Evolutionary conservation across 2,329 filamentous ascomycete genomes (phyloP).

Genomic region (Chaetomiaceae sp.): DNA sequence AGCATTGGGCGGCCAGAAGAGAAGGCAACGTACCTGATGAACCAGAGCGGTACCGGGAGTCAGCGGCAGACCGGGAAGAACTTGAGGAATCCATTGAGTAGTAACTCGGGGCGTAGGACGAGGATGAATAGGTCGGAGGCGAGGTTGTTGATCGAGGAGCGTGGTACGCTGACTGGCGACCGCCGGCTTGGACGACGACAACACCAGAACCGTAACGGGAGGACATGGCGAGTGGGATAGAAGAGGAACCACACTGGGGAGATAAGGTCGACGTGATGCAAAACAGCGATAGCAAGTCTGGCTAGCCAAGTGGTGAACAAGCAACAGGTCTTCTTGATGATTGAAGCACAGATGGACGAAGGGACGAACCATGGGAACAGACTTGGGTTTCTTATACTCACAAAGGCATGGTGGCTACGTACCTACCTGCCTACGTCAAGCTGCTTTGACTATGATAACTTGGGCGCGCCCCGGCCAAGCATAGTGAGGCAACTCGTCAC

Average conservation of each 20-base stretch:
- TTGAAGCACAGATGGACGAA: too few species aligned
- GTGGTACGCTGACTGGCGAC: background rate
- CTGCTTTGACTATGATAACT: background rate
- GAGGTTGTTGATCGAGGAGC: slow-evolving; percentile 4
- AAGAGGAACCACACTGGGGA: background rate
- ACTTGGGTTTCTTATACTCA: too few species aligned
- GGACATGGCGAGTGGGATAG: slow-evolving; percentile 7
- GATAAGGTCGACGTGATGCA: too few species aligned
- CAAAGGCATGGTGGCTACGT: too few species aligned
- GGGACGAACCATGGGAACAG: too few species aligned
- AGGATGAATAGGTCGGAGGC: background rate
- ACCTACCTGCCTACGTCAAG: too few species aligned
- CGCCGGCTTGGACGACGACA: slow-evolving; percentile 11
- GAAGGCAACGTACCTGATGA: slow-evolving; percentile 8
- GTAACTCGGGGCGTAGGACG: background rate
- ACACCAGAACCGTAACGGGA: slow-evolving; percentile 8
- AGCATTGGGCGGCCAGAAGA: background rate
- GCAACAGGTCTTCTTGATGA: too few species aligned
- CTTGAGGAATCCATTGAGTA: slow-evolving; percentile 13
- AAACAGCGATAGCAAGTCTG: too few species aligned
- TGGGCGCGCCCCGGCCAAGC: background rate
- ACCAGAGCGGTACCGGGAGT: slow-evolving; percentile 11
- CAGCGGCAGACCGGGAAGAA: background rate
- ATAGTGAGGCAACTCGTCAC: background rate
- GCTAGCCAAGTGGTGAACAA: too few species aligned